These are phyloP conservation scores for Gentiana dahurica DNA, from an alignment of 257 asterid genomes.

Conservation along the genomic window DNA sequence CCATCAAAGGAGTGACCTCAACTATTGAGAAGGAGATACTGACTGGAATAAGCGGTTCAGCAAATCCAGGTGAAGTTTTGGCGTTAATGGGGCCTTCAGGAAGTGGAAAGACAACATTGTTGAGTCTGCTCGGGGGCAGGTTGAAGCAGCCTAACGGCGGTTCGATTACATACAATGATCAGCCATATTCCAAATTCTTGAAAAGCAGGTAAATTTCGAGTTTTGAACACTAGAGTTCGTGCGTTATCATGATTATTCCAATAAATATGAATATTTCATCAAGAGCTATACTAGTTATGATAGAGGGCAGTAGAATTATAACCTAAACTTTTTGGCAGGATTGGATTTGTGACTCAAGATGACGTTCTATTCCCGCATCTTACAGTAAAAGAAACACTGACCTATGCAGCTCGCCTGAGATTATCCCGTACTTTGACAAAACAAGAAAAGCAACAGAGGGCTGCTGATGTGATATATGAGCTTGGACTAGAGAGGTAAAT, in stretches of 20 bases:
- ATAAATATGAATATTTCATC: too few relatives aligned
- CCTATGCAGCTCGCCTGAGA: constrained; percentile 73
- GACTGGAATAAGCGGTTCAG: constrained; percentile 72
- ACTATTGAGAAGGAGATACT: constrained; percentile 68
- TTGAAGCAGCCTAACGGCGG: constrained; percentile 47
- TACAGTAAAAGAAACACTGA: constrained; percentile 77
- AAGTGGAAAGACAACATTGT: constrained; percentile 84
- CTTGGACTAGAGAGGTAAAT: constrained; percentile 81
- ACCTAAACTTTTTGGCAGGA: constrained; percentile 42
- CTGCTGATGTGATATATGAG: constrained; percentile 69
- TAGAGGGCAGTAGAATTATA: constrained; percentile 1
- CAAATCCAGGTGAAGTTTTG: constrained; percentile 84
- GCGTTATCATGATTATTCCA: not conserved
- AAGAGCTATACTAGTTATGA: not conserved
- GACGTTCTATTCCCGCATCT: constrained; percentile 94
- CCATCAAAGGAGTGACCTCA: constrained; percentile 54
- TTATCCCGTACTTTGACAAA: constrained; percentile 55
- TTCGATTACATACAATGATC: constrained; percentile 59
- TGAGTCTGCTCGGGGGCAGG: constrained; percentile 84
- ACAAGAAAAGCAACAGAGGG: constrained; percentile 68
- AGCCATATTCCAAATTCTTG: constrained; percentile 68
- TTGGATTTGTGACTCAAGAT: constrained; percentile 97
- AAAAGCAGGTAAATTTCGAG: constrained; percentile 51
- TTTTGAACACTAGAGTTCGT: not conserved
- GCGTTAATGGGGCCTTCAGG: constrained; percentile 99